These are phyloP conservation scores for Penstemon barbatus DNA, from an alignment of 257 asterid genomes.

Conservation along the genomic window DNA sequence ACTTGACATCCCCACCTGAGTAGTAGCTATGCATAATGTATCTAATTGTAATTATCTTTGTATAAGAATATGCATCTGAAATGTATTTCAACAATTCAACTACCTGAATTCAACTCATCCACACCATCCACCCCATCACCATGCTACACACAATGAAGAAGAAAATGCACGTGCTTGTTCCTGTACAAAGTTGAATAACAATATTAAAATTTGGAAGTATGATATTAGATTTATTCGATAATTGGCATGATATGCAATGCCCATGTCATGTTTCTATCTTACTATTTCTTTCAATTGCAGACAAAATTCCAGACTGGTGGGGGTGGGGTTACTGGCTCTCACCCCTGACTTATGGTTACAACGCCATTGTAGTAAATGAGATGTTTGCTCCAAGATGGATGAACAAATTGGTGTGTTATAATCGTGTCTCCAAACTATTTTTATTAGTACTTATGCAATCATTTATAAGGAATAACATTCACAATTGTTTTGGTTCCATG, in stretches of 20 bases:
- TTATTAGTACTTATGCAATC: neutral
- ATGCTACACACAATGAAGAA: too few species aligned
- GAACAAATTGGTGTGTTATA: conserved; percentile 46
- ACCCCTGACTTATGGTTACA: conserved; percentile 59
- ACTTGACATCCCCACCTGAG: neutral
- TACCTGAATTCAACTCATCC: too few species aligned
- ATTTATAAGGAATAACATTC: neutral
- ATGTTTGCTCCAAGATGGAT: conserved; percentile 72
- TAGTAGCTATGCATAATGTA: too few species aligned
- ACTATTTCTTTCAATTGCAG: conserved; percentile 32
- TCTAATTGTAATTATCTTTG: too few species aligned
- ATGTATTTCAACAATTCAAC: too few species aligned
- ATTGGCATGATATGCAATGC: too few species aligned
- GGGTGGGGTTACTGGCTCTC: conserved; percentile 72
- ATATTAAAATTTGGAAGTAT: too few species aligned
- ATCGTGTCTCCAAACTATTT: neutral
- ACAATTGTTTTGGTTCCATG: neutral
- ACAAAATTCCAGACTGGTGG: conserved; percentile 70
- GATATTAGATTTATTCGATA: too few species aligned
- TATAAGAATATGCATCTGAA: too few species aligned
- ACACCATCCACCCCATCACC: too few species aligned
- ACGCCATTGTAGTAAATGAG: conserved; percentile 62
- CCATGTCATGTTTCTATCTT: neutral
- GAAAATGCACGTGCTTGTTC: too few species aligned
- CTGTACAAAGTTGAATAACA: too few species aligned